A percentile compares a stretch with the other conserved stretches of the same genome.
phyloP scores from a whole-genome alignment of 306 rosid genomes.

The Vigna angularis region DNA sequence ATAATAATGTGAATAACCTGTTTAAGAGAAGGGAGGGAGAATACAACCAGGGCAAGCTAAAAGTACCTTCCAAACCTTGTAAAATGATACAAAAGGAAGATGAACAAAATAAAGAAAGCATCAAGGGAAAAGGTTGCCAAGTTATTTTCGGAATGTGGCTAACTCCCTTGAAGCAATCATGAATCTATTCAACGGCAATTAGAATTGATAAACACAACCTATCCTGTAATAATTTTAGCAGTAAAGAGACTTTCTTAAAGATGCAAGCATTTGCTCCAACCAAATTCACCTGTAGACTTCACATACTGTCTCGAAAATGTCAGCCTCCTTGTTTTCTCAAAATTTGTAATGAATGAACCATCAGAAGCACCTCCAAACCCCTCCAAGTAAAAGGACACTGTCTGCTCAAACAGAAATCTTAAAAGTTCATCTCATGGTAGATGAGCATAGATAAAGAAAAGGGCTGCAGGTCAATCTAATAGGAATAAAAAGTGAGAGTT shows the following conservation, averaged over 20 bases:
- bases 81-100: neutral
- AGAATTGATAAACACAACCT: neutral
- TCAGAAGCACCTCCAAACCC: neutral
- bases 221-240: neutral
- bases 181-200: neutral
- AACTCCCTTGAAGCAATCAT: conserved; percentile 3
- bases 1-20: conserved; percentile 7
- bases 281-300: neutral
- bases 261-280: conserved; percentile 2
- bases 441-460: neutral
- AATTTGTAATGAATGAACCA: neutral
- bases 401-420: neutral
- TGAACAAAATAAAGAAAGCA: conserved; percentile 18
- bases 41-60: conserved; percentile 9
- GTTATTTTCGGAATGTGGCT: conserved; percentile 12
- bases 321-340: neutral
- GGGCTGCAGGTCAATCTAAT: conserved; percentile 17
- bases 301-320: neutral
- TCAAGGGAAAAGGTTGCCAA: neutral
- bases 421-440: conserved; percentile 8
- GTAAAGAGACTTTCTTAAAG: neutral
- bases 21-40: conserved; percentile 25
- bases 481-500: conserved; percentile 5
- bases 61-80: neutral
- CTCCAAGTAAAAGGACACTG: neutral